Conservation (phyloP, 1,139 yeast genomes). For the Saccharomyces pastorianus region DNA sequence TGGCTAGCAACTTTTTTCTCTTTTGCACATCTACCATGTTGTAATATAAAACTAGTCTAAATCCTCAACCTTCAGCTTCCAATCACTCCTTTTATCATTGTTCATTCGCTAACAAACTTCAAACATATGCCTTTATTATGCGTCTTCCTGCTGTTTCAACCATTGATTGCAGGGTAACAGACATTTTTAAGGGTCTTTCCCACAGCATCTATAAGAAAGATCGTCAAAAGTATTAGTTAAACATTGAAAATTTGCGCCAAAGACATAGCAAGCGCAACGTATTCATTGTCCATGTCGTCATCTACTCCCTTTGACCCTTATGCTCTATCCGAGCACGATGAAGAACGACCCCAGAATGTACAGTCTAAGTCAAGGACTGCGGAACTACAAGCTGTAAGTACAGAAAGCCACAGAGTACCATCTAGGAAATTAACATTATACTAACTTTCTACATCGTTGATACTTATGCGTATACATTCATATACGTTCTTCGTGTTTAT, state of each 20-base stretch:
- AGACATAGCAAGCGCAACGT: background rate
- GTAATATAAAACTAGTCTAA: background rate
- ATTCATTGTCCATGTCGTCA: constrained; percentile 47
- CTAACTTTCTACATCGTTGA: background rate
- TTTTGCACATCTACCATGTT: background rate
- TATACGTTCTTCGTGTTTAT: background rate
- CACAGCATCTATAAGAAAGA: background rate
- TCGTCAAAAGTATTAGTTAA: background rate
- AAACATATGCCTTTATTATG: background rate
- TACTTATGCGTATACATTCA: background rate
- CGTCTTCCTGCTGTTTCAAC: background rate
- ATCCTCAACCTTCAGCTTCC: background rate
- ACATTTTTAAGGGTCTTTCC: background rate
- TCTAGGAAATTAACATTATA: background rate
- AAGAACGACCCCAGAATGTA: constrained; percentile 17
- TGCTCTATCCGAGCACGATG: constrained; percentile 50
- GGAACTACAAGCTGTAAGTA: constrained; percentile 56
- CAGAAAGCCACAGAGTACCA: background rate
- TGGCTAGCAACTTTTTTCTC: constrained; percentile 19
- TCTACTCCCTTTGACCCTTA: constrained; percentile 88
- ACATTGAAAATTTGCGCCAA: background rate
- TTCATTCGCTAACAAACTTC: background rate
- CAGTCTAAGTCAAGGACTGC: constrained; percentile 62
- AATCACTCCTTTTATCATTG: background rate
- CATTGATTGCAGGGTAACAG: background rate